These are phyloP conservation scores for Chalciporus chontae DNA, from an alignment of 768 basidiomycete species.

Conservation along the genomic window DNA sequence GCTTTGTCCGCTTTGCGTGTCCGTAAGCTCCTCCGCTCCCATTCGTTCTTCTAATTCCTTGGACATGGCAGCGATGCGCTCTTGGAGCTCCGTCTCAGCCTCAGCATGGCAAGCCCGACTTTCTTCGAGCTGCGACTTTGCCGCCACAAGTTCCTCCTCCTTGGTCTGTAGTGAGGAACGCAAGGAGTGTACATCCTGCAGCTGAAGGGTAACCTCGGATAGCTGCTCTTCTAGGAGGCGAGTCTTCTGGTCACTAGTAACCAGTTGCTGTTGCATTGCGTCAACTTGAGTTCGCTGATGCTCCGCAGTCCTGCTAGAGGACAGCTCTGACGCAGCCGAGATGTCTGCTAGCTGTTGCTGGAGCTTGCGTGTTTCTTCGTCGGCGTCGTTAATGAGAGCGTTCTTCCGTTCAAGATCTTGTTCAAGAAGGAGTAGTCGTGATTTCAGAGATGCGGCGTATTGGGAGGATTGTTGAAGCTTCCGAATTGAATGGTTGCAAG, in stretches of 20 bases:
- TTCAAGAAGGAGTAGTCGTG: slow-evolving; percentile 9
- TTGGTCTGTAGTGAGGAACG: slow-evolving; percentile 36
- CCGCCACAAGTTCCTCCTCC: slow-evolving; percentile 33
- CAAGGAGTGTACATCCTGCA: slow-evolving; percentile 35
- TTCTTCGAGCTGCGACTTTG: slow-evolving; percentile 33
- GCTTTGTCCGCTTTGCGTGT: slow-evolving; percentile 5
- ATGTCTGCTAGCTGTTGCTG: slow-evolving; percentile 10
- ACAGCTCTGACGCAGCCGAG: background rate
- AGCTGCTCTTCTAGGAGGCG: background rate
- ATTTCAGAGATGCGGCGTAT: slow-evolving; percentile 14
- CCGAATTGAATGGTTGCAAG: slow-evolving; percentile 13
- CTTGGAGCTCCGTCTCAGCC: slow-evolving; percentile 30
- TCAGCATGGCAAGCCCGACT: slow-evolving; percentile 34
- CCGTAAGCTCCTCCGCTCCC: slow-evolving; percentile 10
- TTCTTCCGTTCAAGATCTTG: slow-evolving; percentile 15
- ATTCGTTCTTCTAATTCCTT: slow-evolving; percentile 13
- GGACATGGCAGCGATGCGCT: slow-evolving; percentile 24
- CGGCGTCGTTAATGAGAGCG: background rate
- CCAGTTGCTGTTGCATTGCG: slow-evolving; percentile 5
- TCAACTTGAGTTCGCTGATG: background rate
- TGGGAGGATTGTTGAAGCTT: slow-evolving; percentile 11
- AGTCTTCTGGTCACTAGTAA: background rate
- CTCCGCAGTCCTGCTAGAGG: background rate
- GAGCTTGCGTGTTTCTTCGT: slow-evolving; percentile 12
- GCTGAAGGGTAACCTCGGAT: slow-evolving; percentile 1